Evolutionary conservation across 371 early-diverging fungal genomes (phyloP), one percentile per base, ranked within the genome.

Genomic region (Haplosporangium sp.): DNA sequence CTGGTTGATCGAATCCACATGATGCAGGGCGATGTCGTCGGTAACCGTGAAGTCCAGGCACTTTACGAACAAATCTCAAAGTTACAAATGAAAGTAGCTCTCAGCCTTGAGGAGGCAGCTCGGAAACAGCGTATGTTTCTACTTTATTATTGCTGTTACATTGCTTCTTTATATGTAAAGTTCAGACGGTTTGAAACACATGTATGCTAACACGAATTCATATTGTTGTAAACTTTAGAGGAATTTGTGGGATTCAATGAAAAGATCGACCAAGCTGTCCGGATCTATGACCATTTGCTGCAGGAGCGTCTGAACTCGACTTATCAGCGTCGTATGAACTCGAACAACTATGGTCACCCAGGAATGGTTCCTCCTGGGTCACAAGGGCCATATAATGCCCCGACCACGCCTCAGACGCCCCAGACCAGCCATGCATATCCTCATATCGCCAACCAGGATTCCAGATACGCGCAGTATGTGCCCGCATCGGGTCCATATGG

Each of bases 211-310:
- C n/a, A n/a, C n/a, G n/a, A n/a, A n/a, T n/a, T n/a, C n/a, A n/a
- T n/a, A n/a, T n/a, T n/a, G n/a, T 20, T 20, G 50, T n/a, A 50
- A 18, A 21, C 56, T 41, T 56, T 57, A 86, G 90, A 75, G 64
- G 82, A 81, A 5, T 88, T 89, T 53, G 84, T 90, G 51, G 89
- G 88, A 18, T 64, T 92, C 56, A 91, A 93, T 61, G 90, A 91
- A 38, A 92, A 94, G 73, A 81, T 96, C 42, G 85, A 91, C 47
- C 86, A 85, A 14, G 94, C 94, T 23, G 86, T 93, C 29, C 91
- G 86, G 69, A 84, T 90, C 23, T 96, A 96, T 59, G 96, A 96
- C 74, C 88, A 85, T 54, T 69, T 96, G 55, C 80, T 95, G 46
- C 92, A 93, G 59, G 89, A 93, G 69, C 87, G 91, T 29, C 81